Evolutionary conservation across 2,329 filamentous ascomycete species (phyloP).

Genomic region (Sphaerulina populicola): DNA sequence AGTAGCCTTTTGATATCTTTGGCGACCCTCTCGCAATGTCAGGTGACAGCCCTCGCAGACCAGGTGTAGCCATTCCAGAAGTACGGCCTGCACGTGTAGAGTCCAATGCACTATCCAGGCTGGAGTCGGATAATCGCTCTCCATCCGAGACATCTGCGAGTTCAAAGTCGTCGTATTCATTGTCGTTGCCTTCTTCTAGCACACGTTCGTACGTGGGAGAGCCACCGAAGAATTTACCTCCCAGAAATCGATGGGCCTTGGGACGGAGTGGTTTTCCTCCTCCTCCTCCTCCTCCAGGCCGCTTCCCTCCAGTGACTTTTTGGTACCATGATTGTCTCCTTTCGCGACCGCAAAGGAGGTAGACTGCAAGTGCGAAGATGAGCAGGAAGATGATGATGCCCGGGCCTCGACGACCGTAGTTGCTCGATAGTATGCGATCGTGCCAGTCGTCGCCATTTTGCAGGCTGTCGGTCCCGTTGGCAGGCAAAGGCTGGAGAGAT

Average conservation of each 20-base stretch:
- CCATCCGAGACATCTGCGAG: slow-evolving; percentile 59
- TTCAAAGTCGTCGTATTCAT: slow-evolving; percentile 69
- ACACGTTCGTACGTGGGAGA: slow-evolving; percentile 65
- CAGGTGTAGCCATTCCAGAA: slow-evolving; percentile 60
- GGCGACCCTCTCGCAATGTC: slow-evolving; percentile 26
- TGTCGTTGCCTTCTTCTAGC: slow-evolving; percentile 65
- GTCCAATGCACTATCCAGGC: slow-evolving; percentile 8
- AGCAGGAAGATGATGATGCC: slow-evolving; percentile 70
- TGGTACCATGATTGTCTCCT: slow-evolving; percentile 53
- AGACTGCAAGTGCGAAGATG: slow-evolving; percentile 59
- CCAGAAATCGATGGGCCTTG: slow-evolving; percentile 13
- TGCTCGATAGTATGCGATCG: slow-evolving; percentile 55
- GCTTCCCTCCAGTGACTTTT: slow-evolving; percentile 44
- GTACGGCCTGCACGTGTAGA: slow-evolving; percentile 49
- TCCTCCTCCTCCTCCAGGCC: slow-evolving; percentile 31
- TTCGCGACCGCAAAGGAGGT: slow-evolving; percentile 72
- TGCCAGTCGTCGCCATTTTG: slow-evolving; percentile 47
- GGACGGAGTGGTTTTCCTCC: not conserved
- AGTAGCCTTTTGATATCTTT: slow-evolving; percentile 32
- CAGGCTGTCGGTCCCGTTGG: slow-evolving; percentile 37
- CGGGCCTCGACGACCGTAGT: slow-evolving; percentile 58
- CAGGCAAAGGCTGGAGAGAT: slow-evolving; percentile 21
- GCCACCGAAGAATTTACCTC: slow-evolving; percentile 57
- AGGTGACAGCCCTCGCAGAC: slow-evolving; percentile 27
- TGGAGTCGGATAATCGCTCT: slow-evolving; percentile 15